Evolutionary conservation across 2,329 filamentous ascomycete species (phyloP).

Genomic region (Aspergillus ibericus): DNA sequence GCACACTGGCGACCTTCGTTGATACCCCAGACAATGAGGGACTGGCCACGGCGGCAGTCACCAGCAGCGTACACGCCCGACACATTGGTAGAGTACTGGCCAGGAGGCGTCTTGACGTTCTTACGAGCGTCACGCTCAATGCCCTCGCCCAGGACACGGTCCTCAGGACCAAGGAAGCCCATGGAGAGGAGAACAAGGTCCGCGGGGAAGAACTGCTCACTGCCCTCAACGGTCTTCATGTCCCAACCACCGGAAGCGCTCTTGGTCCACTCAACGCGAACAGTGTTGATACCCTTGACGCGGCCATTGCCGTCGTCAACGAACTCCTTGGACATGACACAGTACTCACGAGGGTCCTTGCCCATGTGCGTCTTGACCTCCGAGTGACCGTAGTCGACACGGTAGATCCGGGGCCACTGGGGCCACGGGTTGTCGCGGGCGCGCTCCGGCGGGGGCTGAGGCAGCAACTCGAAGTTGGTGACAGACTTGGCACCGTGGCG

Average conservation of each 20-base stretch:
- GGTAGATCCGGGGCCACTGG: slow-evolving; percentile 96
- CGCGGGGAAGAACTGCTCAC: slow-evolving; percentile 93
- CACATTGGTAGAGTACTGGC: slow-evolving; percentile 85
- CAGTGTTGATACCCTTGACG: slow-evolving; percentile 93
- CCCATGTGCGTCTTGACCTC: slow-evolving; percentile 96
- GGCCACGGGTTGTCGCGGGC: slow-evolving; percentile 96
- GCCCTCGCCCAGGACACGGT: slow-evolving; percentile 78
- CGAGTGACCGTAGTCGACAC: slow-evolving; percentile 95
- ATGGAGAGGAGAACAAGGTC: slow-evolving; percentile 93
- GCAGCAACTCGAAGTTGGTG: slow-evolving; percentile 93
- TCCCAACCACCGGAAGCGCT: slow-evolving; percentile 88
- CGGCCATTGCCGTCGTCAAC: slow-evolving; percentile 83
- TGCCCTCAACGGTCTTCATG: slow-evolving; percentile 95
- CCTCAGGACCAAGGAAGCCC: slow-evolving; percentile 95
- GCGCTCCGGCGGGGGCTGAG: slow-evolving; percentile 87
- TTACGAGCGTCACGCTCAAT: slow-evolving; percentile 90
- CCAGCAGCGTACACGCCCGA: slow-evolving; percentile 89
- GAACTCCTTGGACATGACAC: slow-evolving; percentile 97
- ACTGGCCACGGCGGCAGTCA: slow-evolving; percentile 92
- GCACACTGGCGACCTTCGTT: slow-evolving; percentile 94
- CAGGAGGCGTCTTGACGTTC: slow-evolving; percentile 90
- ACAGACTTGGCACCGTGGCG: slow-evolving; percentile 95
- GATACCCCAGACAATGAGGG: slow-evolving; percentile 96
- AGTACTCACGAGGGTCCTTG: slow-evolving; percentile 94
- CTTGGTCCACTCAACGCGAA: slow-evolving; percentile 95